phyloP scores from a whole-genome alignment of 2,329 filamentous ascomycete species.

The Monilinia laxa region DNA sequence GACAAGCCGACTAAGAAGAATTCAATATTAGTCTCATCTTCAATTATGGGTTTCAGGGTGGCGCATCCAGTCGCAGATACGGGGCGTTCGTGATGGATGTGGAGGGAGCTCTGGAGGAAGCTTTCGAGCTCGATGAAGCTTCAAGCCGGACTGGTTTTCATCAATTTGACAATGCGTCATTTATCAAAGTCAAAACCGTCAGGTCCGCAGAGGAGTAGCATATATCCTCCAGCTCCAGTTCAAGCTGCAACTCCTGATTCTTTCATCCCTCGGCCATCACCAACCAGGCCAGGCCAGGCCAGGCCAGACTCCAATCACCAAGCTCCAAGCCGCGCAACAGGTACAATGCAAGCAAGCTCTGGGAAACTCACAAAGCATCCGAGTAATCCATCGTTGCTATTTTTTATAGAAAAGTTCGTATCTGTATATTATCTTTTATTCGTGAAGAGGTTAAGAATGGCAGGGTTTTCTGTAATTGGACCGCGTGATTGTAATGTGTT shows the following conservation, averaged over 20 bases:
- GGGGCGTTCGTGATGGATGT: conserved; percentile 12
- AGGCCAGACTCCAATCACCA: conserved; percentile 13
- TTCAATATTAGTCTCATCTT: conserved; percentile 35
- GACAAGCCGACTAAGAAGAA: conserved; percentile 73
- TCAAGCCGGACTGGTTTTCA: not conserved
- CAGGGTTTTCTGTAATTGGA: not conserved
- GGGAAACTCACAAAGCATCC: conserved; percentile 75
- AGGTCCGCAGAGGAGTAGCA: not conserved
- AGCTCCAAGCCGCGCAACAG: conserved; percentile 15
- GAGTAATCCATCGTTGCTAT: conserved; percentile 74
- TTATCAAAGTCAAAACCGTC: conserved; percentile 4
- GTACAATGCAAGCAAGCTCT: conserved; percentile 9
- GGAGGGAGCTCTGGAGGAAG: conserved; percentile 2
- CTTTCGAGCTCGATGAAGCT: conserved; percentile 12
- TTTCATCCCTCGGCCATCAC: not conserved
- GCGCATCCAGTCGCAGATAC: conserved; percentile 28
- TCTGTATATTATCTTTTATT: not conserved
- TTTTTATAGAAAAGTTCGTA: not conserved
- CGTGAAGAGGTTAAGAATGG: not conserved
- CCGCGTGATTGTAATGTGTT: conserved; percentile 15
- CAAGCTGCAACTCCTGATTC: not conserved
- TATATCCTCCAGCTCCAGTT: conserved; percentile 3
- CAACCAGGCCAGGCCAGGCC: not conserved
- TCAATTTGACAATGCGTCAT: not conserved
- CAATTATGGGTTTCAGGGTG: not conserved